phyloP scores from a whole-genome alignment of 108 stramenopile species.

The Mediolabrus comicus region DNA sequence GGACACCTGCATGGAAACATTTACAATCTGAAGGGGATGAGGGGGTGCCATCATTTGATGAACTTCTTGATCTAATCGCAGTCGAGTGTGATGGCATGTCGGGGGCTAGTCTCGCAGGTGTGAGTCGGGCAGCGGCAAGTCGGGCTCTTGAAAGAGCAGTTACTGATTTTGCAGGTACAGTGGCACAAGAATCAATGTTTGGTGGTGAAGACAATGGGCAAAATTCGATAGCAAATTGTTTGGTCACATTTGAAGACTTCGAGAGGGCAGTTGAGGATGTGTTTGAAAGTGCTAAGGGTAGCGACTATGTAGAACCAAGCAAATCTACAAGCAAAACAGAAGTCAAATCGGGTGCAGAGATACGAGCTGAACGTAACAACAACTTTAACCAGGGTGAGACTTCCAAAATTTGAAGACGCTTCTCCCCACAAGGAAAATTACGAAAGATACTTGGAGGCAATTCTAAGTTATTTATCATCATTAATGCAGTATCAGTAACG shows the following conservation, averaged over 20 bases:
- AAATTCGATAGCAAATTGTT: constrained; percentile 60
- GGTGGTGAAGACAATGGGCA: constrained; percentile 2
- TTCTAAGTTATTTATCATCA: too few species aligned
- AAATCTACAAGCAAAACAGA: constrained; percentile 3
- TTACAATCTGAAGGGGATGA: constrained; percentile 4
- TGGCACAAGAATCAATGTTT: constrained; percentile 3
- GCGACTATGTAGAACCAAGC: constrained; percentile 21
- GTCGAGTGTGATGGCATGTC: constrained; percentile 73
- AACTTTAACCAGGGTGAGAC: neutral
- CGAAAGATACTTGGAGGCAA: neutral
- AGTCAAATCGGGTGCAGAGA: too few species aligned
- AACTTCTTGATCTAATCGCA: constrained; percentile 60
- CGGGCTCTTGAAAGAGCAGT: constrained; percentile 78
- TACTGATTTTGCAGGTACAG: constrained; percentile 47
- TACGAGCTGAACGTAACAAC: too few species aligned
- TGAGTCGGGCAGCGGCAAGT: constrained; percentile 80
- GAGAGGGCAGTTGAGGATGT: constrained; percentile 74
- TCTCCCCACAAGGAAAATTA: neutral
- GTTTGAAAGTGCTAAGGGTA: constrained; percentile 35
- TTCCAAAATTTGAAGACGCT: neutral
- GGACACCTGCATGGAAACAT: constrained; percentile 43
- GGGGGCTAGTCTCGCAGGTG: constrained; percentile 79
- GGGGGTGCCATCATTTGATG: constrained; percentile 50
- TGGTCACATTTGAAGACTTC: constrained; percentile 68
- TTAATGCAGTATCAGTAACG: too few species aligned